Conservation (phyloP, 2,329 filamentous ascomycete genomes). For the Akanthomyces dipterigenus region DNA sequence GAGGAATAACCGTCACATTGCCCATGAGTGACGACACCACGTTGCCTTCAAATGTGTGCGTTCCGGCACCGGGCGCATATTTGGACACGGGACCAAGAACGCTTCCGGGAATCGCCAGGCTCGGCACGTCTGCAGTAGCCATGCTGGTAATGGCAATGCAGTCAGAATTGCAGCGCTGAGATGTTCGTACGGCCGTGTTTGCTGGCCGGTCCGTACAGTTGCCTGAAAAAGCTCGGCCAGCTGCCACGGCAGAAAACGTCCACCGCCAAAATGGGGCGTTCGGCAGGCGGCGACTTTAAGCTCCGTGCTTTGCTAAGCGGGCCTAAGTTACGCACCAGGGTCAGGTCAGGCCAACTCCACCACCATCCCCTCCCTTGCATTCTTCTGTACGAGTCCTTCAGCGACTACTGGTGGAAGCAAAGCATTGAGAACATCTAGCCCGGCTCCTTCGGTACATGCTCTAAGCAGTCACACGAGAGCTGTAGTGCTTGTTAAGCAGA, state of each 20-base stretch:
- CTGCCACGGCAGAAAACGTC: slow-evolving; percentile 1
- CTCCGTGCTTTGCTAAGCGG: slow-evolving; percentile 11
- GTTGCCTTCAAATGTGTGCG: slow-evolving; percentile 68
- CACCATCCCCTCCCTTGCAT: no score
- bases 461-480: neutral
- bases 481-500: neutral
- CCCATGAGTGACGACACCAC: slow-evolving; percentile 82
- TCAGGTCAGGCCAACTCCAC: neutral
- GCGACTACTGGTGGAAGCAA: no score
- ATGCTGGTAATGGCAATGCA: slow-evolving; percentile 15
- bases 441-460: neutral
- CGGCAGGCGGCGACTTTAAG: neutral
- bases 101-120: slow-evolving; percentile 74
- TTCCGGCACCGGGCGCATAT: slow-evolving; percentile 72
- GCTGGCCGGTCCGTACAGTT: neutral
- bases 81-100: slow-evolving; percentile 61
- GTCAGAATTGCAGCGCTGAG: neutral
- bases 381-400: neutral
- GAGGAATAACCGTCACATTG: slow-evolving; percentile 50
- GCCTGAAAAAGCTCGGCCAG: slow-evolving; percentile 1
- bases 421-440: neutral
- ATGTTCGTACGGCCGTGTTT: neutral
- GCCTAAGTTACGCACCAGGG: no score
- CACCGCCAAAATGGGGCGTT: slow-evolving; percentile 2
- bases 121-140: slow-evolving; percentile 32